Conservation (phyloP, 2,329 filamentous ascomycete species). For the Diaporthe sp. region DNA sequence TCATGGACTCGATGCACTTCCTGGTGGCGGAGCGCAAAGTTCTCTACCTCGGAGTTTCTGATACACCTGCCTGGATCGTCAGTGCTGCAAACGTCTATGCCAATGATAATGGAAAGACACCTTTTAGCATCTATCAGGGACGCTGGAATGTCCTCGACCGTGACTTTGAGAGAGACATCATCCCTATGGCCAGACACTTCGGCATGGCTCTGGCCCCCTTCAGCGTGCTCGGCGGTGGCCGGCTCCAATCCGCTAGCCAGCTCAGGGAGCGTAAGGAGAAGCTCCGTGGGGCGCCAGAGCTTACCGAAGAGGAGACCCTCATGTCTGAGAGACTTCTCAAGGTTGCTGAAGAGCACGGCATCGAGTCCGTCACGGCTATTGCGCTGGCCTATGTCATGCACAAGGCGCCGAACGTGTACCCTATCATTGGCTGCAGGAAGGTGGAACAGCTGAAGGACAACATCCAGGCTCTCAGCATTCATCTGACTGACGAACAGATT, state of each 20-base stretch:
- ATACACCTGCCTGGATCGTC: constrained; percentile 10
- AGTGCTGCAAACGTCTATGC: constrained; percentile 78
- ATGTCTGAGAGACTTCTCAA: constrained; percentile 11
- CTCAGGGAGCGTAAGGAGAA: constrained; percentile 7
- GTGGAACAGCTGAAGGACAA: constrained; percentile 26
- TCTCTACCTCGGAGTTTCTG: constrained; percentile 71
- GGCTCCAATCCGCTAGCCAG: constrained; percentile 10
- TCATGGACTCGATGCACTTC: constrained; percentile 77
- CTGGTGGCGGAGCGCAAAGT: constrained; percentile 74
- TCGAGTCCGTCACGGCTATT: constrained; percentile 17
- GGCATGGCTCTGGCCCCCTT: constrained; percentile 18
- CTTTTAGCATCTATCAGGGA: constrained; percentile 79
- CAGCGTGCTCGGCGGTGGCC: constrained; percentile 1
- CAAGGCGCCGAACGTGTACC: constrained; percentile 23
- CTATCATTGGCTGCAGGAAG: constrained; percentile 15
- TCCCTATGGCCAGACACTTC: constrained; percentile 43
- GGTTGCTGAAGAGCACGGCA: constrained; percentile 10
- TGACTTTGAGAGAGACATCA: constrained; percentile 45
- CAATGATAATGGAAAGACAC: constrained; percentile 76
- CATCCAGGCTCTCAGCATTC: constrained; percentile 37
- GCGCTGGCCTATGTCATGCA: constrained; percentile 24
- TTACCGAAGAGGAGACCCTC: constrained; percentile 8
- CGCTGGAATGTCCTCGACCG: constrained; percentile 65
- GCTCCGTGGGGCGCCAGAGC: constrained; percentile 3
- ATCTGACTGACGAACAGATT: constrained; percentile 42